Evolutionary conservation across 768 basidiomycete species (phyloP), one percentile per base, ranked within the genome.

Genomic region (Hygrophorus pudorinus): DNA sequence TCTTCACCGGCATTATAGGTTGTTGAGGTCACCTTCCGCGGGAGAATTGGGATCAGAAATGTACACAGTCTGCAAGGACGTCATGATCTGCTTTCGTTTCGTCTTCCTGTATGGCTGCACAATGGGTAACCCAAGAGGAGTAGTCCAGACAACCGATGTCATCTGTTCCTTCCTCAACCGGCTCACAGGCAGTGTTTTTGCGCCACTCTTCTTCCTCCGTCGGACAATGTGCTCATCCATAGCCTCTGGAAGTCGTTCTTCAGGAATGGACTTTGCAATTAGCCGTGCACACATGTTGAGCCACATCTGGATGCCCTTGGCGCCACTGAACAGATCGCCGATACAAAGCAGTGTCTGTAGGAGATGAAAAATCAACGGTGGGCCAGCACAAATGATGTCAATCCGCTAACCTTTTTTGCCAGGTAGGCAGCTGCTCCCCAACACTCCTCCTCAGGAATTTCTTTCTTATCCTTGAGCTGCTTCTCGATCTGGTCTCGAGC

Each of bases 71-170:
- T 97, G 91, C 46, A 97, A 57, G 8, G 78, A 65, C 0, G 94
- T 94, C 67, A 76, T 71, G 48, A 96, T 73, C 65, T 94, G 91
- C 61, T 80, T 88, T 53, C 85, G 71, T 53, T 78, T 78, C 1
- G 68, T 60, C 67, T 90, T 89, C 51, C 96, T 76, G 59, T 98
- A 98, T 1, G 93, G 94, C 60, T 99, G 96, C 0, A 94, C 89
- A 52, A 99, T 87, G 0, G 94, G 96, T 48, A 98, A 60, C 2
- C 91, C 91, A n/a, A 99, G 67, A 3, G 90, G 85, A 1, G 94
- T 93, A 16, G 92, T 96, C 96, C 96, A 99, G 21, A 93, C 81
- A 4, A 99, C 90, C 5, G 81, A 73, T 16, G 90, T 85, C 94
- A 98, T 97, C 60, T 92, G 86, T 58, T 94, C 91, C 64, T 84